These are phyloP conservation scores for Tremellales sp. DNA, from an alignment of 1,284 basidiomycete genomes.

Conservation along the genomic window DNA sequence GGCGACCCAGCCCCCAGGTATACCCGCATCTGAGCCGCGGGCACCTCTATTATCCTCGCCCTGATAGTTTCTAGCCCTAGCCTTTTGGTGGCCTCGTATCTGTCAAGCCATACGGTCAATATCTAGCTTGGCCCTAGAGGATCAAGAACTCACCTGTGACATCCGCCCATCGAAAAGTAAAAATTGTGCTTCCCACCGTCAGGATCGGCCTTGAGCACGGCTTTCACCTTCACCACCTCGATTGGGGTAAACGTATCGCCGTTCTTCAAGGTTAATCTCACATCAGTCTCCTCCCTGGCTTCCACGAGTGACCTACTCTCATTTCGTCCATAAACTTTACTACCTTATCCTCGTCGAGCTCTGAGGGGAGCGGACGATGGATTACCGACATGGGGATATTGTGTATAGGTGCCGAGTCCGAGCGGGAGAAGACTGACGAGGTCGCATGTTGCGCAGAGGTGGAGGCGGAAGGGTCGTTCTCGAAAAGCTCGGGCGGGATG, in stretches of 20 bases:
- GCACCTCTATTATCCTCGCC: slow-evolving; percentile 48
- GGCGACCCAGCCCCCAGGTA: slow-evolving; percentile 47
- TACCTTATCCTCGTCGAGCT: slow-evolving; percentile 48
- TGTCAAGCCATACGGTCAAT: slow-evolving; percentile 5
- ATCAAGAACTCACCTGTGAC: slow-evolving; percentile 37
- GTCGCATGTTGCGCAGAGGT: slow-evolving; percentile 7
- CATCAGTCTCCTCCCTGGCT: neutral
- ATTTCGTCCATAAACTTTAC: slow-evolving; percentile 49
- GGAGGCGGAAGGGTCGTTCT: too few species aligned
- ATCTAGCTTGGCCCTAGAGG: neutral
- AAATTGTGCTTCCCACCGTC: slow-evolving; percentile 32
- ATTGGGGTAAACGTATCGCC: slow-evolving; percentile 50
- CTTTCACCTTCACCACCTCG: slow-evolving; percentile 46
- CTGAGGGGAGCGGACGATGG: slow-evolving; percentile 45
- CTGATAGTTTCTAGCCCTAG: slow-evolving; percentile 42
- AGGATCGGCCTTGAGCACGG: slow-evolving; percentile 34
- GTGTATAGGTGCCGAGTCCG: slow-evolving; percentile 30
- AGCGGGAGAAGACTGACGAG: slow-evolving; percentile 32
- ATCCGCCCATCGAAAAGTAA: slow-evolving; percentile 50
- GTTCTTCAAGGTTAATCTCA: slow-evolving; percentile 17
- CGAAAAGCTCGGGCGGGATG: too few species aligned
- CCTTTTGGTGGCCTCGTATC: slow-evolving; percentile 49
- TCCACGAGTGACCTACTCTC: slow-evolving; percentile 27
- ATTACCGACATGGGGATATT: slow-evolving; percentile 48
- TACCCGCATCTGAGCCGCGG: slow-evolving; percentile 42